Evolutionary conservation across 2,329 filamentous ascomycete genomes (phyloP), one percentile per base, ranked within the genome.

Genomic region (Verticillium albo-atrum): DNA sequence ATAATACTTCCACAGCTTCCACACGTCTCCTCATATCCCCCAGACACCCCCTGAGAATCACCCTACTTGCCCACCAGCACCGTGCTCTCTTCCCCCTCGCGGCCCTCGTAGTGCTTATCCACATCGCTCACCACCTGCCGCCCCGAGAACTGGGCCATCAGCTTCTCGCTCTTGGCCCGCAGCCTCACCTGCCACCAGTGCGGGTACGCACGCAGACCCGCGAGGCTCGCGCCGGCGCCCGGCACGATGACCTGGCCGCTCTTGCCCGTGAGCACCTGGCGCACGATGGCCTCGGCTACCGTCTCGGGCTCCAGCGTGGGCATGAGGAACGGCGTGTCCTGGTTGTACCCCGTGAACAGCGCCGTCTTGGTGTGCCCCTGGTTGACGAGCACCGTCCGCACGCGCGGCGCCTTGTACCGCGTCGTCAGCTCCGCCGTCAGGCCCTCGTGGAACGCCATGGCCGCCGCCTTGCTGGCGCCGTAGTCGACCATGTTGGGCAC

Each of bases 401-500:
- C 83, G 60, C 79, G 80, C 1, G 81, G 82, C 1, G 88, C 88
- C 26, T 83, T 79, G 70, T 91, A 89, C 32, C 79, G 74, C 5
- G 82, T 83, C 37, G 73, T 74, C 55, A 89, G 72, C 71, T 89
- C 86, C 2, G 79, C 77, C 1, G 80, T 75, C 3, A 89, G 72
- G 0, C 82, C 89, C 69, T 92, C 88, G 68, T 91, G 88, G 71
- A 92, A 88, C 3, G 84, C 76, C 25, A 89, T 70, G 1, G 86
- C 82, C 0, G 85, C 88, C 1, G 88, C 82, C 74, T 92, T 92
- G 63, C 81, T 83, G 7, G 84, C 80, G 2, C 79, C 77, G 73
- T 92, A 92, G 73, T 91, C 88, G 37, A 87, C 59, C 78, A 90
- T 82, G 65, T 81, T 81, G 3, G 88, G 84, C 0, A 84, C 80